A percentile compares a stretch with the other conserved stretches of the same genome.
Conservation (phyloP, 139 green algal genomes). For the Chlamydomonas asymmetrica region DNA sequence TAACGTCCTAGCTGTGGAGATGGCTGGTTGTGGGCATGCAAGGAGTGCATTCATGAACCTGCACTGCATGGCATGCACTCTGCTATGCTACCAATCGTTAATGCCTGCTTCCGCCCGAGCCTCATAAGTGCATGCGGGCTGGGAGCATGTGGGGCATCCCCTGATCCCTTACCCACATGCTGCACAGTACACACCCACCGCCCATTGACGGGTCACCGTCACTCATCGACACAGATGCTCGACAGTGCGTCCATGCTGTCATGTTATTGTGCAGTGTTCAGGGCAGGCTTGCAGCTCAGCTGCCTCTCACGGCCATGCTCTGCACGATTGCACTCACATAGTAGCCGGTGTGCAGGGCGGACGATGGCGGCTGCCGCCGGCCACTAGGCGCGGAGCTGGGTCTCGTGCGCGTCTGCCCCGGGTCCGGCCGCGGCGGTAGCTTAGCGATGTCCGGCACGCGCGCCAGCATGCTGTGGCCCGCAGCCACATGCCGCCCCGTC, state of each 20-base stretch:
- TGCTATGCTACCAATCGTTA: too few species aligned
- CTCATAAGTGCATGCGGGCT: too few species aligned
- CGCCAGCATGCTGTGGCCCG: conserved; percentile 5
- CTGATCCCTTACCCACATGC: neutral
- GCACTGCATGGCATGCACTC: too few species aligned
- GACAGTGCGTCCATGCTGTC: neutral
- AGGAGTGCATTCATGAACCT: neutral
- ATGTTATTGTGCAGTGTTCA: too few species aligned
- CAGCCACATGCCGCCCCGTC: conserved; percentile 8
- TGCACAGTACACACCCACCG: neutral
- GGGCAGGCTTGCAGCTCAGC: too few species aligned
- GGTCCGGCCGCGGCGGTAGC: neutral
- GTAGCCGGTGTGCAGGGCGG: conserved; percentile 1
- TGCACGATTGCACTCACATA: conserved; percentile 7
- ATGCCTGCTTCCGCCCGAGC: too few species aligned
- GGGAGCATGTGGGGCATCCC: too few species aligned
- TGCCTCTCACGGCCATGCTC: too few species aligned
- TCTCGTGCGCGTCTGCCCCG: too few species aligned
- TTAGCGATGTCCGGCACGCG: conserved; percentile 3
- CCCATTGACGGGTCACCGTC: too few species aligned
- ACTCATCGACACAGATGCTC: neutral
- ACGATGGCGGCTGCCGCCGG: neutral
- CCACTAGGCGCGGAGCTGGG: too few species aligned
- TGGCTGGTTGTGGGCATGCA: neutral
- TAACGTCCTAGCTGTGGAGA: too few species aligned